Base-by-base conservation (phyloP, 176 grass and related monocot species). In the Ensete glaucum region DNA sequence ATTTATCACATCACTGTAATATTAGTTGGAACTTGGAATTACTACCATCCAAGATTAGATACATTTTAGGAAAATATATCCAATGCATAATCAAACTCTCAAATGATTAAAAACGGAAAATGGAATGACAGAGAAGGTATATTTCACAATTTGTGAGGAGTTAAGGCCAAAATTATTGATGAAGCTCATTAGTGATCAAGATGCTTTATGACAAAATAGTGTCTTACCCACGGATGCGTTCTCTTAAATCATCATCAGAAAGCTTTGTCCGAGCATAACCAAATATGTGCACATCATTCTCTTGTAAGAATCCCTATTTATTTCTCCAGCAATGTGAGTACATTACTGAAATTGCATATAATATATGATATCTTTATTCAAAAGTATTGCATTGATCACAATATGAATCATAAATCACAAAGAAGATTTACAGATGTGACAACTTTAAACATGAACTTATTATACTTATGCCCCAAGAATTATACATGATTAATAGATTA, bases 61-160 rank as follows among this genome's bases (percentile, higher is more conserved):
- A 2, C 55, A 57, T 57, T 34, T 34, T 8, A 8, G 55, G 3
- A 54, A 54, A 13, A 8, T 14, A 75, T 16, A 34, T 58, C 34
- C 53, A 59, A 34, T 51, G 48, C 17, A 25, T 20, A 60, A 60
- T 75, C 17, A 79, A 78, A 26, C 11, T 12, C 23, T 65, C 23
- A 65, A 65, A 65, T 65, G 1, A 65, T 26, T 22, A 11, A 65
- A 65, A 65, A 13, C 11, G 9, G 1, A 65, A 65, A 65, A 65
- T 25, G 22, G 21, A 25, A 65, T 26, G 3, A 23, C 24, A 24
- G 11, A 13, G 9, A n/a, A n/a, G 57, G 17, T 17, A n/a, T 17
- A n/a, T 21, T 60, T 16, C 55, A 57, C 55, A 57, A 82, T 63
- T 76, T 80, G 86, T 91, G 88, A 0, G 34, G 4, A 5, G 73